Base-by-base conservation (phyloP, 805 yeast species). In the Ogataea pilisensis region DNA sequence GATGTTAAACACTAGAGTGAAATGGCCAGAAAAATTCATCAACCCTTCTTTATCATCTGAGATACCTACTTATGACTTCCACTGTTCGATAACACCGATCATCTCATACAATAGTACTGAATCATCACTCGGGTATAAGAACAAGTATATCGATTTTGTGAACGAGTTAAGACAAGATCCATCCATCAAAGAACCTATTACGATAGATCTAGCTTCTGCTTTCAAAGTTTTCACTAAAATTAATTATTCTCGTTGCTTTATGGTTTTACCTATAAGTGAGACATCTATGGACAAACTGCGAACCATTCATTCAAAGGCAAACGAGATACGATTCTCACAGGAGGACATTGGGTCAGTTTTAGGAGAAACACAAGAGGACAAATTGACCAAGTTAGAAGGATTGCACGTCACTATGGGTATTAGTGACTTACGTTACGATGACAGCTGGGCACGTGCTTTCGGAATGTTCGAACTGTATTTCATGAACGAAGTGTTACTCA, bases 391-490 rank as follows among this genome's bases (percentile, higher is more conserved):
- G 6, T 39, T 44, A 11, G 39, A 32, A 9, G 43, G 40, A 8
- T 44, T 53, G 11, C 60, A 55, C 33, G 39, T 52, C 35, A 47
- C 57, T 2, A 24, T 52, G 11, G 60, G 53, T 2, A 43, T 50
- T 9, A 36, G 40, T 24, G 31, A 16, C 5, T 17, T 40, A 2
- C 35, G 33, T 13, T 19, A 21, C 13, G 6, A 20, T 2, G 30
- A 38, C 20, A 31, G 19, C 3, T 30, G 26, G 18, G 38, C 32
- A 35, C 38, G 33, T n/a, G 39, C 38, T 1, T 57, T 55, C 32
- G 61, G 59, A 4, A 53, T 53, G 53, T 54, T 50, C 39, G 63
- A 58, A 37, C 41, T 53, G 8, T 42, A 42, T 27, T 58, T 53
- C 35, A 21, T 58, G 27, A 57, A 54, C 37, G 48, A 58, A 28